A percentile compares a stretch with the other conserved stretches of the same genome.
Evolutionary conservation across 1,139 yeast species (phyloP).

Genomic region (Hyphopichia fennica): DNA sequence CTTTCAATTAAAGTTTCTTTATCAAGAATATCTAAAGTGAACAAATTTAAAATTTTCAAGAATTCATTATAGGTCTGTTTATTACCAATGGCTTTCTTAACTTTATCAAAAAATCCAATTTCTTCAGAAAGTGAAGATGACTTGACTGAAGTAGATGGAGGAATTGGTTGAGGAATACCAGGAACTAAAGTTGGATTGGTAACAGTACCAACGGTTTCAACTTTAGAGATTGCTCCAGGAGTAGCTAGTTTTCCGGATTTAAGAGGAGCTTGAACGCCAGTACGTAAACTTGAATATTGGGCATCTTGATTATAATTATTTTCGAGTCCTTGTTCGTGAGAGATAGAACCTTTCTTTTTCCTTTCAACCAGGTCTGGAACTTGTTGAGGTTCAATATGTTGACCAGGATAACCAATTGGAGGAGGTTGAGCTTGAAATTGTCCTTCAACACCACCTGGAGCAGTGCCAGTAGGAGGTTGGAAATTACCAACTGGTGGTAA

Average conservation of each 20-base stretch:
- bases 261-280: constrained; percentile 28
- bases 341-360: constrained; percentile 28
- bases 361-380: neutral
- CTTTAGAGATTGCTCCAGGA: constrained; percentile 12
- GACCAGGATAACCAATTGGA: constrained; percentile 5
- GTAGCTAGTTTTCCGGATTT: constrained; percentile 26
- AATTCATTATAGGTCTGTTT: constrained; percentile 91
- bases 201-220: constrained; percentile 24
- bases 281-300: constrained; percentile 54
- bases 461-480: constrained; percentile 67
- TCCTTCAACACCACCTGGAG: constrained; percentile 21
- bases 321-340: constrained; percentile 33
- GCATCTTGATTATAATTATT: constrained; percentile 47
- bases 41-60: constrained; percentile 79
- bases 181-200: constrained; percentile 72
- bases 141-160: constrained; percentile 55
- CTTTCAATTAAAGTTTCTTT: constrained; percentile 79
- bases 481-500: constrained; percentile 96
- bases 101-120: constrained; percentile 86
- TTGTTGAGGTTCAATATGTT: constrained; percentile 5
- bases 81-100: constrained; percentile 84
- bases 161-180: constrained; percentile 83
- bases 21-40: constrained; percentile 87
- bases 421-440: constrained; percentile 6
- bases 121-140: constrained; percentile 75